phyloP scores from a whole-genome alignment of 2,329 filamentous ascomycete genomes.

The Colletotrichum sp. region DNA sequence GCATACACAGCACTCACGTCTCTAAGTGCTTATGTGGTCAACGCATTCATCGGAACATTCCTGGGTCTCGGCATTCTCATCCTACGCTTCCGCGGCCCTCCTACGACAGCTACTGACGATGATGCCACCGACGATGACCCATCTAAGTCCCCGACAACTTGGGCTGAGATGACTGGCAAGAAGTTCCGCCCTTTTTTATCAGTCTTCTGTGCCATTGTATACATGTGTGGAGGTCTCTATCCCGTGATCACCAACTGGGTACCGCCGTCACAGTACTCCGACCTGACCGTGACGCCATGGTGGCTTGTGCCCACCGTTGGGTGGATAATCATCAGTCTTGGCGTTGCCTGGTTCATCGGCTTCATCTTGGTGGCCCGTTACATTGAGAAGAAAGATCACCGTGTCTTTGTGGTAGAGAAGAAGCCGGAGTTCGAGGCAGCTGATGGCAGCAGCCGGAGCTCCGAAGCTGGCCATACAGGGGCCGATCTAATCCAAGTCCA shows the following conservation, averaged over 20 bases:
- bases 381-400: conserved; percentile 31
- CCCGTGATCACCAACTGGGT: conserved; percentile 38
- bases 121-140: conserved; percentile 3
- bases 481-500: conserved; percentile 37
- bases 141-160: conserved; percentile 24
- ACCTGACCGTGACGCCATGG: conserved; percentile 25
- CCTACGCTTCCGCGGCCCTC: conserved; percentile 37
- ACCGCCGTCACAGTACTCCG: conserved; percentile 20
- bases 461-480: neutral
- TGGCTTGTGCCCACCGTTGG: conserved; percentile 35
- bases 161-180: conserved; percentile 35
- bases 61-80: conserved; percentile 40
- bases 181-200: conserved; percentile 34
- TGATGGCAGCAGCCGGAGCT: conserved; percentile 10
- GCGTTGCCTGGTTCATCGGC: conserved; percentile 38
- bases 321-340: conserved; percentile 32
- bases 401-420: conserved; percentile 38
- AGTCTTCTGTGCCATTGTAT: conserved; percentile 33
- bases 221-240: conserved; percentile 34
- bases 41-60: conserved; percentile 38
- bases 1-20: conserved; percentile 37
- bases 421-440: conserved; percentile 37
- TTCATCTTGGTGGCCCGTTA: conserved; percentile 34
- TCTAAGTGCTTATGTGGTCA: conserved; percentile 37
- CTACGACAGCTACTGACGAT: conserved; percentile 22